phyloP scores from a whole-genome alignment of 73 alveolate species.

The Effrenium voratum region DNA sequence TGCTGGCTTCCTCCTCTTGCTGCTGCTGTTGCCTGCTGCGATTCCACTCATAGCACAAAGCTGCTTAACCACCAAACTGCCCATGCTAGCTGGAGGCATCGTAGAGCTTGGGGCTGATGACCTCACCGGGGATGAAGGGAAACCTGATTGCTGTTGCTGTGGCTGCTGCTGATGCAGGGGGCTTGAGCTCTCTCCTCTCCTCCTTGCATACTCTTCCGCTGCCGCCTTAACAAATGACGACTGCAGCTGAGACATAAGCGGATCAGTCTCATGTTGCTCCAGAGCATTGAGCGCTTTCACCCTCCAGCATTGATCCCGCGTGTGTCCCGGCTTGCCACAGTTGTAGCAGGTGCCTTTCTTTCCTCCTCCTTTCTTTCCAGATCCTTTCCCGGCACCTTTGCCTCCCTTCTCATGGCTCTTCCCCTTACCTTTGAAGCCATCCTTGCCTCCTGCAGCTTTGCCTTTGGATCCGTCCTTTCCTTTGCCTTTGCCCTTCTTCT shows the following conservation, averaged over 20 bases:
- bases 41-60: not conserved
- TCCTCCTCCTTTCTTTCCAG: not conserved
- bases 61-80: not conserved
- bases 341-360: not conserved
- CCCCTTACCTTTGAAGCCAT: not conserved
- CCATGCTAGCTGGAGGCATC: not conserved
- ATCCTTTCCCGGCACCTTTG: not conserved
- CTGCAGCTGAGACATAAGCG: not conserved
- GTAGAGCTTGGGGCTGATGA: not conserved
- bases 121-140: not conserved
- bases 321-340: not conserved
- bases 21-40: too few relatives aligned
- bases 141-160: not conserved
- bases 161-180: not conserved
- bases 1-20: too few relatives aligned
- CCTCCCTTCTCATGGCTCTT: not conserved
- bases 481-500: conserved; percentile 6
- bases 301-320: too few relatives aligned
- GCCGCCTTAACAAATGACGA: not conserved
- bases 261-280: not conserved
- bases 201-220: not conserved
- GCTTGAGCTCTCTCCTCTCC: not conserved
- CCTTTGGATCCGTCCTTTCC: not conserved
- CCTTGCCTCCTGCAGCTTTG: not conserved
- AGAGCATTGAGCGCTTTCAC: not conserved